Conservation (phyloP, 148 eudicot species). For the Chenopodium album region DNA sequence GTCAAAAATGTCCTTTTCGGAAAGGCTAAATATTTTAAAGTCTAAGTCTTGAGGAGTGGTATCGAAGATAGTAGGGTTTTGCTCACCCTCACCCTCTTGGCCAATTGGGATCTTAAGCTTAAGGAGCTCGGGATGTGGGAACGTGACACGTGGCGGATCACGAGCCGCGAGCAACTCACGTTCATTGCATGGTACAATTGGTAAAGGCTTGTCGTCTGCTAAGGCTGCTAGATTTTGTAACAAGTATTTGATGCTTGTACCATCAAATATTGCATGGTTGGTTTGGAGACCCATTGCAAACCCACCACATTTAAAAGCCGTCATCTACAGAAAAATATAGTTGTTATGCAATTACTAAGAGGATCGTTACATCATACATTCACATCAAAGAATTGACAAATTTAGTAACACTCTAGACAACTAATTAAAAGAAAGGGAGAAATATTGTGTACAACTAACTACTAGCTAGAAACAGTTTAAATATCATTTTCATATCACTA, state of each 20-base stretch:
- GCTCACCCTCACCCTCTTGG: constrained; percentile 36
- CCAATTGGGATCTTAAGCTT: constrained; percentile 47
- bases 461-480: too few species aligned
- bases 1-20: constrained; percentile 38
- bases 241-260: constrained; percentile 60
- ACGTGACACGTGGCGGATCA: constrained; percentile 70
- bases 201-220: constrained; percentile 54
- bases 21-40: constrained; percentile 57
- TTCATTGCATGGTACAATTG: constrained; percentile 53
- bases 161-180: constrained; percentile 74
- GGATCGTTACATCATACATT: not conserved
- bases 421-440: too few species aligned
- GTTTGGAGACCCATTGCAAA: constrained; percentile 76
- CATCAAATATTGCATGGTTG: constrained; percentile 74
- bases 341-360: not conserved
- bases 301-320: constrained; percentile 88
- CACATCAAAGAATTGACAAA: not conserved
- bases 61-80: constrained; percentile 43
- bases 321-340: constrained; percentile 42
- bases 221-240: constrained; percentile 69
- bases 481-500: too few species aligned
- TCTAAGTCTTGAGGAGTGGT: constrained; percentile 49
- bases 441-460: too few species aligned
- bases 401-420: too few species aligned
- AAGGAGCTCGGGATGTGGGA: constrained; percentile 75